Evolutionary conservation across 1,139 yeast genomes (phyloP).

Genomic region (Meyerozyma guilliermondii): DNA sequence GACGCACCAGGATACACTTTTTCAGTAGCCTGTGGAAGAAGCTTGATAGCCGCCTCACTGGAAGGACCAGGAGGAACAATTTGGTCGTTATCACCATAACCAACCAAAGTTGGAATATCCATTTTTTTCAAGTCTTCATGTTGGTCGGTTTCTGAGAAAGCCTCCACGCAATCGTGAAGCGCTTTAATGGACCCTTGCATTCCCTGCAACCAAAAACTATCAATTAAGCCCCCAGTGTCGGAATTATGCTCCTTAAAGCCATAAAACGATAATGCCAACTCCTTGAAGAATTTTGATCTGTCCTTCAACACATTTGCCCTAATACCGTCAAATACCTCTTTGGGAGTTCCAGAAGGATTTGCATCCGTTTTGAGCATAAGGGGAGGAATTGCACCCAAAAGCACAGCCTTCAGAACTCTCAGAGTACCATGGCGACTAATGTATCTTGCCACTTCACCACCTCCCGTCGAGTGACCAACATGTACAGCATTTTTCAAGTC

Average conservation of each 20-base stretch:
- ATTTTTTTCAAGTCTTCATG: constrained; percentile 11
- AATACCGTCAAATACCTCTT: constrained; percentile 11
- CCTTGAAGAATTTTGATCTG: constrained; percentile 10
- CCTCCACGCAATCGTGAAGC: constrained; percentile 12
- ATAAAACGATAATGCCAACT: constrained; percentile 11
- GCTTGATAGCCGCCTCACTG: constrained; percentile 11
- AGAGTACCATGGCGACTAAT: constrained; percentile 11
- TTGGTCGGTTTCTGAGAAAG: constrained; percentile 12
- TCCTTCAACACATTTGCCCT: constrained; percentile 10
- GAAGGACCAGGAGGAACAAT: constrained; percentile 14
- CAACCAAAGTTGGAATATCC: constrained; percentile 12
- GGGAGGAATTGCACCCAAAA: constrained; percentile 15
- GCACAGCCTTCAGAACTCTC: constrained; percentile 12
- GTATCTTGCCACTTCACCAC: constrained; percentile 16
- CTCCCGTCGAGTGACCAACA: constrained; percentile 16
- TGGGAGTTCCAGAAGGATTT: constrained; percentile 11
- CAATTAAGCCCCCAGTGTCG: constrained; percentile 8
- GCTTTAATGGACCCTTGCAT: constrained; percentile 15
- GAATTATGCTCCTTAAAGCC: constrained; percentile 9
- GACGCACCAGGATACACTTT: constrained; percentile 10
- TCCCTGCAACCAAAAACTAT: constrained; percentile 14
- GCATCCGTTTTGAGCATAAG: constrained; percentile 10
- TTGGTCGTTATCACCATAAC: constrained; percentile 14
- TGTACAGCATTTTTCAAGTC: constrained; percentile 12
- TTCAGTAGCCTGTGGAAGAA: constrained; percentile 9